Base-by-base conservation (phyloP, 2,329 filamentous ascomycete genomes). In the Colletotrichum acutatum region DNA sequence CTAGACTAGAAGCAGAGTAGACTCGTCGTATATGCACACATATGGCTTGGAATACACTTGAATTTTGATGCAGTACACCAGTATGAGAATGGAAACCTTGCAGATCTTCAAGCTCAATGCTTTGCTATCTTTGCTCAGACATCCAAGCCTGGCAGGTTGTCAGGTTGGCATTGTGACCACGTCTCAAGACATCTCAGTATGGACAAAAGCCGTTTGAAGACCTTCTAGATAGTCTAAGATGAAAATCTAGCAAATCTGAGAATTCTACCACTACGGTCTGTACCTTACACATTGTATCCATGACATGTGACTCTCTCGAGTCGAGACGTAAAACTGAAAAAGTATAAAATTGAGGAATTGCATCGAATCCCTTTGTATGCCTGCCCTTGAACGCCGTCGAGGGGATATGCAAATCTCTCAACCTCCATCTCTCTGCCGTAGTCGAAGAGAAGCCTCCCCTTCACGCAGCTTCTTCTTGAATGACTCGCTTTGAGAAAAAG, bases 351-450 rank as follows among this genome's bases (percentile, higher is more conserved):
- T 14, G 42, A 53, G 49, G 49, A 68, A 67, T 75, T 68, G 62
- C 42, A 42, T 46, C 26, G 37, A 53, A 57, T 66, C 61, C 61
- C 56, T 66, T 53, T 73, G 46, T 62, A 66, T 73, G 71, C 71
- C 71, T 73, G 30, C 66, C 71, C 49, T 49, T 71, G 66, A 73
- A 73, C 71, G 71, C 71, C 71, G 34, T 65, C 61, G 66, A 56
- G 49, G 60, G 49, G 61, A 57, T 71, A 65, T 65, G 66, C 67
- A 66, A 22, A 34, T 73, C 56, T 73, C 54, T 42, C 68, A 34
- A 26, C 24, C 52, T 54, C 12, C 24, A 24, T 14, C 52, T 64
- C 32, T 28, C 46, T 16, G 24, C 61, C 34, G 30, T 28, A 37
- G 24, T 37, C 22, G 46, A 22, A 54, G 66, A 53, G 57, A 63